Conservation (phyloP, 139 green algal species). For the Chlamydomonas eustigma region DNA sequence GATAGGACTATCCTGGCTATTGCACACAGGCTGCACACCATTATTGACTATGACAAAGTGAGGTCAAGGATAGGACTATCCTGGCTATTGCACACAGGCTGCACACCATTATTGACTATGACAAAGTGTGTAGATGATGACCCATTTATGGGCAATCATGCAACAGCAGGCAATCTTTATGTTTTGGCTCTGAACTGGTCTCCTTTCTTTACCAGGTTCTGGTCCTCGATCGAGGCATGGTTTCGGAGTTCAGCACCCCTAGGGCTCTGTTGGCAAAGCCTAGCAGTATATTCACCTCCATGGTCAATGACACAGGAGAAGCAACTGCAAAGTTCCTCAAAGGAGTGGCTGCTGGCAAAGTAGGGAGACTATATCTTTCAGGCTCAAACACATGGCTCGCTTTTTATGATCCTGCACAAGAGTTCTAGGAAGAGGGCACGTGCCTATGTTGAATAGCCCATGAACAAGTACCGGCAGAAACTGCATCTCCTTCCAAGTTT, state of each 20-base stretch:
- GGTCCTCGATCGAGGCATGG: neutral
- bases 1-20: too few species aligned
- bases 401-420: too few species aligned
- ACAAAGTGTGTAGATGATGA: too few species aligned
- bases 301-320: conserved; percentile 49
- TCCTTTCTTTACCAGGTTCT: conserved; percentile 1
- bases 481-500: too few species aligned
- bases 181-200: too few species aligned
- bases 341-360: conserved; percentile 28
- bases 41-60: conserved; percentile 40
- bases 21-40: conserved; percentile 34
- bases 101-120: conserved; percentile 73
- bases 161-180: too few species aligned
- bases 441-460: too few species aligned
- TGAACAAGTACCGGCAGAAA: neutral
- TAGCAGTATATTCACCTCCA: conserved; percentile 20
- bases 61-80: too few species aligned
- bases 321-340: conserved; percentile 37
- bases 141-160: too few species aligned
- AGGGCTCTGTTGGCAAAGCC: conserved; percentile 19
- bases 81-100: conserved; percentile 46
- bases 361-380: neutral
- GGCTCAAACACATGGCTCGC: too few species aligned
- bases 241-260: conserved; percentile 36
- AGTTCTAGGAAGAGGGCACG: too few species aligned